Percentiles rank a stretch among this genome's conserved stretches.
phyloP scores from a whole-genome alignment of 768 basidiomycete species.

The Russula ochroleuca region DNA sequence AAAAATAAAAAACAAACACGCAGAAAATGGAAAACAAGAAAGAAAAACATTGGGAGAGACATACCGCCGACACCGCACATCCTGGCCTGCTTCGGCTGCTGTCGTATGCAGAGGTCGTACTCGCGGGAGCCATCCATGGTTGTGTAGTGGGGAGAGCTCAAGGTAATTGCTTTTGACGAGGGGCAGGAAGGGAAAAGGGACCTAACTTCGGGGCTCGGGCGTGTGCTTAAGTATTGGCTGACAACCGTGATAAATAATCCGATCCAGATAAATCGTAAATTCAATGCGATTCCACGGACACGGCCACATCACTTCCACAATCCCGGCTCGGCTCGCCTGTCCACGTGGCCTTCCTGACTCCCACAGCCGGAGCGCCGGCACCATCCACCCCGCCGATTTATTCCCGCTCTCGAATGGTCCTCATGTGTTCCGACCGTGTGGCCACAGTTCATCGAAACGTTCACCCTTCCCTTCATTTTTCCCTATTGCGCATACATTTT shows the following conservation, averaged over 20 bases:
- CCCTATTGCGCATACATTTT: neutral
- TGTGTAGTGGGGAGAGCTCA: neutral
- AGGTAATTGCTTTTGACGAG: constrained; percentile 4
- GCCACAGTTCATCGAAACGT: neutral
- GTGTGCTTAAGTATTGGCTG: constrained; percentile 21
- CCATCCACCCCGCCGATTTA: constrained; percentile 18
- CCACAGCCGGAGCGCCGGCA: constrained; percentile 25
- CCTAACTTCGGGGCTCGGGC: constrained; percentile 25
- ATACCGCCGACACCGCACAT: constrained; percentile 89
- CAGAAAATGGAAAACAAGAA: neutral
- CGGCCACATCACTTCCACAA: constrained; percentile 17
- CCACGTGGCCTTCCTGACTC: constrained; percentile 19
- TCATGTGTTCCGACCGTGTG: constrained; percentile 9
- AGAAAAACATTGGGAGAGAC: constrained; percentile 24
- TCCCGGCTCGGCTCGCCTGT: constrained; percentile 13
- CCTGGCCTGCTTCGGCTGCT: constrained; percentile 87
- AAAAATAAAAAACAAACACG: too few relatives aligned
- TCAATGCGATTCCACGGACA: constrained; percentile 26
- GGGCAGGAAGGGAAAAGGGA: constrained; percentile 24
- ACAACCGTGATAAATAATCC: constrained; percentile 17
- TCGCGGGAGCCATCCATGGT: constrained; percentile 48
- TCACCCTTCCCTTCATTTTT: constrained; percentile 1
- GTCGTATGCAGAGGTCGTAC: constrained; percentile 81
- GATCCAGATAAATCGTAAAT: constrained; percentile 23
- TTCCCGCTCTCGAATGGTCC: neutral